Percentiles rank a stretch among this genome's conserved stretches.
These are phyloP conservation scores for Wickerhamiella parazyma DNA, from an alignment of 805 yeast species.

Conservation along the genomic window DNA sequence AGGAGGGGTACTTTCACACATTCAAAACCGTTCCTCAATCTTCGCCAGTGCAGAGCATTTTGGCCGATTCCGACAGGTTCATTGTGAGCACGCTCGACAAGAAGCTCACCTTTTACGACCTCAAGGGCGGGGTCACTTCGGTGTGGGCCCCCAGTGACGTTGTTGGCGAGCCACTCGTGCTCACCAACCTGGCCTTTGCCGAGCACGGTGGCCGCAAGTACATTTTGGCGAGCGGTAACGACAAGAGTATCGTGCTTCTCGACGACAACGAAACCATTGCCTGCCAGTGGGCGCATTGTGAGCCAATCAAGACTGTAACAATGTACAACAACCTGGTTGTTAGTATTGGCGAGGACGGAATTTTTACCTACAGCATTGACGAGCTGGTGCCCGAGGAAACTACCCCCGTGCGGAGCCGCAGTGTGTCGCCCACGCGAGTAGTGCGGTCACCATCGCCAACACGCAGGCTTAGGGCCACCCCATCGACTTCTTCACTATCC, in stretches of 20 bases:
- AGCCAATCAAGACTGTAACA: constrained; percentile 34
- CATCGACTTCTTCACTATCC: neutral
- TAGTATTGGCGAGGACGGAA: constrained; percentile 14
- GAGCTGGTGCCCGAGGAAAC: neutral
- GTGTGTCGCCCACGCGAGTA: constrained; percentile 6
- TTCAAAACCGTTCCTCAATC: constrained; percentile 40
- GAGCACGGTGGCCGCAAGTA: neutral
- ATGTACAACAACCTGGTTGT: constrained; percentile 10
- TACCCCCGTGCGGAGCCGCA: neutral
- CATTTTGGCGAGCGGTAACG: constrained; percentile 31
- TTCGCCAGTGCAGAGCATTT: constrained; percentile 37
- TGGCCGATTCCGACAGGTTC: constrained; percentile 4
- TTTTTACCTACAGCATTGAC: constrained; percentile 10
- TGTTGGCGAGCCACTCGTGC: constrained; percentile 12
- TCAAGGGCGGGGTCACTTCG: constrained; percentile 6
- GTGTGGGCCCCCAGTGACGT: constrained; percentile 14
- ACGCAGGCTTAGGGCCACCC: neutral
- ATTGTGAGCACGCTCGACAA: constrained; percentile 17
- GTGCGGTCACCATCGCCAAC: constrained; percentile 7
- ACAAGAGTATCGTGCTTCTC: constrained; percentile 42
- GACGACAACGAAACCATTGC: constrained; percentile 35
- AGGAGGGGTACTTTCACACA: constrained; percentile 21
- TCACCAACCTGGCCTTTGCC: constrained; percentile 11
- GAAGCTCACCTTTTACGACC: constrained; percentile 11
- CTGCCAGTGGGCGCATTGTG: constrained; percentile 49